Evolutionary conservation across 306 rosid species (phyloP).

Genomic region (Alnus glutinosa): DNA sequence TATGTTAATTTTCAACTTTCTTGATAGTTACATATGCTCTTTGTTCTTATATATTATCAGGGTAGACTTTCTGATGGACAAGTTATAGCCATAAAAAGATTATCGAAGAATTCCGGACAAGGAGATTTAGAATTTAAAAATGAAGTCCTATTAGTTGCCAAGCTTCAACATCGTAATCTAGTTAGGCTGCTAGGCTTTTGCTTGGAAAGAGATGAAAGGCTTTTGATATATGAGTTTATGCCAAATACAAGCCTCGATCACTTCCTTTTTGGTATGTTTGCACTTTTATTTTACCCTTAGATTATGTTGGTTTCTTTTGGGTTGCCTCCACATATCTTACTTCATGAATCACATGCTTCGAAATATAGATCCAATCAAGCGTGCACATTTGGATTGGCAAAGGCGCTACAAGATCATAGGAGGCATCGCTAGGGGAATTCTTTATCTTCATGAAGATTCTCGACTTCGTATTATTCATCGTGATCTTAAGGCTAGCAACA

Average conservation of each 20-base stretch:
- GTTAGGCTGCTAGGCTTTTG: slow-evolving; percentile 35
- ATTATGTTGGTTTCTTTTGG: not conserved
- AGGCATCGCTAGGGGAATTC: slow-evolving; percentile 40
- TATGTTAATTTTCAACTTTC: not conserved
- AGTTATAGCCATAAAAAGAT: slow-evolving; percentile 48
- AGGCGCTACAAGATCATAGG: slow-evolving; percentile 35
- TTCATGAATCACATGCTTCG: not conserved
- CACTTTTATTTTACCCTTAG: not conserved
- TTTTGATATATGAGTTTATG: slow-evolving; percentile 56
- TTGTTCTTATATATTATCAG: slow-evolving; percentile 18
- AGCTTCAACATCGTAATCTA: slow-evolving; percentile 48
- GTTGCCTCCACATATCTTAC: not conserved
- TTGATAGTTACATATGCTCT: not conserved
- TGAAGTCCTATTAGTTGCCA: slow-evolving; percentile 46
- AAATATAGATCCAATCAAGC: slow-evolving; percentile 33
- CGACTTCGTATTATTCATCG: slow-evolving; percentile 39
- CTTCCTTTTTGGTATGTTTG: slow-evolving; percentile 43
- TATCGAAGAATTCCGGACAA: slow-evolving; percentile 41
- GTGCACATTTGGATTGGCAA: slow-evolving; percentile 31
- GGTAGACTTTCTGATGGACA: slow-evolving; percentile 35
- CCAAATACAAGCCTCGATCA: slow-evolving; percentile 50
- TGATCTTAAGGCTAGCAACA: slow-evolving; percentile 48
- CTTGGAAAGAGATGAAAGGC: slow-evolving; percentile 34
- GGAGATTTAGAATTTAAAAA: slow-evolving; percentile 47
- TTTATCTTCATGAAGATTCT: slow-evolving; percentile 58